Evolutionary conservation across 139 green algal species (phyloP).

Genomic region (Choricystis sp.): DNA sequence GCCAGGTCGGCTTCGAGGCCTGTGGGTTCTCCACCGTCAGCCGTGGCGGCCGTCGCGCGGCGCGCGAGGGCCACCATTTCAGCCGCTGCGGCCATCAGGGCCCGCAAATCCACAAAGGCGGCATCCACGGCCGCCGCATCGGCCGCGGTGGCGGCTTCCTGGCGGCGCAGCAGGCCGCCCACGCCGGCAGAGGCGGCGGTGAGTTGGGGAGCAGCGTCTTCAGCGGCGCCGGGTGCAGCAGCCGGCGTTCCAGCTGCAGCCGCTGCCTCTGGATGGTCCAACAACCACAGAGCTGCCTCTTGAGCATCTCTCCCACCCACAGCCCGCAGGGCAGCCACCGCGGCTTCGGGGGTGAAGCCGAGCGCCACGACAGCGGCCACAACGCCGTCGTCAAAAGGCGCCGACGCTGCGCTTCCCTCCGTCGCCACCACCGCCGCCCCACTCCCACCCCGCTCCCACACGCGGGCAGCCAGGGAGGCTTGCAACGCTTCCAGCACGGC

Average conservation of each 20-base stretch:
- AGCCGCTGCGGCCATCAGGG: slow-evolving; percentile 58
- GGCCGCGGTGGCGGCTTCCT: background rate
- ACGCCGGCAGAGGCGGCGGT: slow-evolving; percentile 10
- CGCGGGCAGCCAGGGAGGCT: background rate
- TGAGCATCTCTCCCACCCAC: slow-evolving; percentile 6
- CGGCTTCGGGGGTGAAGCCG: slow-evolving; percentile 10
- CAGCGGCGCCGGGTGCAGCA: no score
- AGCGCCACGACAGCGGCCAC: slow-evolving; percentile 10
- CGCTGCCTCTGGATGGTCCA: no score
- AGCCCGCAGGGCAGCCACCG: slow-evolving; percentile 8
- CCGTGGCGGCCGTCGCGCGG: slow-evolving; percentile 26
- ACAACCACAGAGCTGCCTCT: slow-evolving; percentile 20
- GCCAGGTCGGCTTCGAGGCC: slow-evolving; percentile 54
- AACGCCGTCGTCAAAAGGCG: background rate
- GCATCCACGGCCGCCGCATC: slow-evolving; percentile 5
- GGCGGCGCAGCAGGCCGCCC: slow-evolving; percentile 14
- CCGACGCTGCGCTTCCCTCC: background rate
- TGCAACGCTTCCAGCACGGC: background rate
- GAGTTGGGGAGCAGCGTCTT: no score
- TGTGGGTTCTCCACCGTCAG: background rate
- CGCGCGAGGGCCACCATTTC: slow-evolving; percentile 71
- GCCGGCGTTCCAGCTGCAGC: no score
- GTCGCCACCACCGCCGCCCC: no score
- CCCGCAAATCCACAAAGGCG: slow-evolving; percentile 54
- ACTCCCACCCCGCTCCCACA: background rate